phyloP scores from a whole-genome alignment of 306 rosid genomes.

The Castanospermum australe region DNA sequence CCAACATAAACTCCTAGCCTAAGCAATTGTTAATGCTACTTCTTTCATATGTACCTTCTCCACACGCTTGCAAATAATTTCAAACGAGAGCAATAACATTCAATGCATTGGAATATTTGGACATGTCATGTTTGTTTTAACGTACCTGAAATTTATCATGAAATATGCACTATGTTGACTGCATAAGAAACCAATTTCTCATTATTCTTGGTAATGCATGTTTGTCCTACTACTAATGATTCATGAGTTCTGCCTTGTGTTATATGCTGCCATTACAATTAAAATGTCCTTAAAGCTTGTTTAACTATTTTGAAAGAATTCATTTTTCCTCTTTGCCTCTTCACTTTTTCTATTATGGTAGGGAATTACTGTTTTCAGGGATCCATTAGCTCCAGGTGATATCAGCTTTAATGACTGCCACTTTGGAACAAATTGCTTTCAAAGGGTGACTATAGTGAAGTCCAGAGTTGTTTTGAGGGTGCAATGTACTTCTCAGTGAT shows the following conservation, averaged over 20 bases:
- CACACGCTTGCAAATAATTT: neutral
- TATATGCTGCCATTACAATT: neutral
- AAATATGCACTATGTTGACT: neutral
- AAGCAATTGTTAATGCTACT: neutral
- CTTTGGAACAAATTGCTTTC: slow-evolving; percentile 93
- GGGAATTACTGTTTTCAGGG: slow-evolving; percentile 87
- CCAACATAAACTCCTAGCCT: neutral
- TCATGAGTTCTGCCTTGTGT: neutral
- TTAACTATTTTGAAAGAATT: slow-evolving; percentile 12
- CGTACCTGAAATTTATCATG: too few relatives aligned
- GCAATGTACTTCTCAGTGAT: slow-evolving; percentile 90
- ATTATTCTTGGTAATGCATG: neutral
- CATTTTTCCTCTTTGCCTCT: neutral
- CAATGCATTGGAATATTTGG: neutral
- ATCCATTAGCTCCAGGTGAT: slow-evolving; percentile 67
- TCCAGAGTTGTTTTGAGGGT: slow-evolving; percentile 86
- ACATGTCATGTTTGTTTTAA: neutral
- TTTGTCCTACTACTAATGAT: neutral
- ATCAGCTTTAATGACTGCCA: slow-evolving; percentile 84
- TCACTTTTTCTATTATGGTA: slow-evolving; percentile 26
- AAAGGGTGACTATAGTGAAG: slow-evolving; percentile 93
- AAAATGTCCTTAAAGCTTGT: neutral
- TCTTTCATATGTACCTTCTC: neutral
- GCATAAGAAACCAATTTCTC: neutral
- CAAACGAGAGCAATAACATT: neutral